Evolutionary conservation across 331 rosid species (phyloP).

Genomic region (Pyracantha coccinea): DNA sequence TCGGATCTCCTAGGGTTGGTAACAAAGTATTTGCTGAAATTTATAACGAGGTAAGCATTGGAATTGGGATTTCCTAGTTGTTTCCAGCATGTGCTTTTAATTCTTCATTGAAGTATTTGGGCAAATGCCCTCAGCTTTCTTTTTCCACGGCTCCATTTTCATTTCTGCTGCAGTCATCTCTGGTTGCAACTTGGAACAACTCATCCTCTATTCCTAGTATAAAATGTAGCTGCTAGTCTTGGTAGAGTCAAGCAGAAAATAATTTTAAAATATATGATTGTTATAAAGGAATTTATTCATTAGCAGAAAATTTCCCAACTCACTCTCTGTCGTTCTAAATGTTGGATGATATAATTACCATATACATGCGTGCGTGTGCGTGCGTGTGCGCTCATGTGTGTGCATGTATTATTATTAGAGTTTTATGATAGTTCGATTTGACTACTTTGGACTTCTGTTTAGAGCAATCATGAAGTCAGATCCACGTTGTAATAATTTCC

Average conservation of each 20-base stretch:
- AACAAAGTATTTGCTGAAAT: constrained; percentile 83
- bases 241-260: background rate
- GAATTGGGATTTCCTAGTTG: background rate
- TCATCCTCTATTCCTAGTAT: background rate
- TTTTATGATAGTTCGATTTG: background rate
- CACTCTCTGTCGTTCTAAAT: background rate
- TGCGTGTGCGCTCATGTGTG: background rate
- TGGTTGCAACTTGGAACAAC: background rate
- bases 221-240: background rate
- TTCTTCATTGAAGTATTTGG: background rate
- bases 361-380: too few relatives aligned
- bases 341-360: too few relatives aligned
- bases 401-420: background rate
- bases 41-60: constrained; percentile 65
- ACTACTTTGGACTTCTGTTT: background rate
- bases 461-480: background rate
- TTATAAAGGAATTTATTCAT: background rate
- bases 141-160: background rate
- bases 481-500: background rate
- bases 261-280: background rate
- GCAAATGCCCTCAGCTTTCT: background rate
- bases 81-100: constrained; percentile 2
- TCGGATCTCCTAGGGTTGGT: constrained; percentile 98
- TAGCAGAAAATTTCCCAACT: background rate
- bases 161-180: background rate